Conservation (phyloP, 371 early-diverging fungal species). For the Gilbertella persicaria region DNA sequence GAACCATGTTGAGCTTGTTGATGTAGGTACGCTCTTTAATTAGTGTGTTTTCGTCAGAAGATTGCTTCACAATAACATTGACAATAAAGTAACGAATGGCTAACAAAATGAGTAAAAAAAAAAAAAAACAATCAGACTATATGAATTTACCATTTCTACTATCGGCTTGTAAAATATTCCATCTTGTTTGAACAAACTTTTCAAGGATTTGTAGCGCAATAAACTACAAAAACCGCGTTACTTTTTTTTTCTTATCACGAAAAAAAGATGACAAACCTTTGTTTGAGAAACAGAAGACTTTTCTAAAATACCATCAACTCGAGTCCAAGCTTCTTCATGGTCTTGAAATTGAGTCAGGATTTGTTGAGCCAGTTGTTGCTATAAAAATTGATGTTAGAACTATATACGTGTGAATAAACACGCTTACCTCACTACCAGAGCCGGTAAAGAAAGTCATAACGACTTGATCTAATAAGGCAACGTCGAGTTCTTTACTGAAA, state of each 20-base stretch:
- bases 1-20: slow-evolving; percentile 90
- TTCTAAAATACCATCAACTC: slow-evolving; percentile 94
- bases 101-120: slow-evolving; percentile 25
- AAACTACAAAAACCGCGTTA: slow-evolving; percentile 63
- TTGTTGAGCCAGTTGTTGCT: slow-evolving; percentile 85
- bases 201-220: slow-evolving; percentile 97
- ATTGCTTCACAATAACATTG: slow-evolving; percentile 84
- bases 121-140: not conserved
- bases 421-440: slow-evolving; percentile 71
- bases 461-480: slow-evolving; percentile 86
- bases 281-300: slow-evolving; percentile 80
- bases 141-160: slow-evolving; percentile 80
- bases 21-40: slow-evolving; percentile 75
- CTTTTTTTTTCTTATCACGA: not conserved
- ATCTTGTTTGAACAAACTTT: slow-evolving; percentile 95
- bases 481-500: slow-evolving; percentile 87
- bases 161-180: slow-evolving; percentile 91
- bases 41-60: slow-evolving; percentile 79
- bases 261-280: slow-evolving; percentile 83
- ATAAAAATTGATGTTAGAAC: slow-evolving; percentile 12
- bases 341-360: slow-evolving; percentile 94
- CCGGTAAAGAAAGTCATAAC: slow-evolving; percentile 79
- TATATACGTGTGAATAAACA: not conserved
- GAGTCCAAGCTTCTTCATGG: slow-evolving; percentile 96
- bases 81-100: slow-evolving; percentile 96